phyloP scores from a whole-genome alignment of 2,329 filamentous ascomycete genomes.

The Neoascochyta sp. region DNA sequence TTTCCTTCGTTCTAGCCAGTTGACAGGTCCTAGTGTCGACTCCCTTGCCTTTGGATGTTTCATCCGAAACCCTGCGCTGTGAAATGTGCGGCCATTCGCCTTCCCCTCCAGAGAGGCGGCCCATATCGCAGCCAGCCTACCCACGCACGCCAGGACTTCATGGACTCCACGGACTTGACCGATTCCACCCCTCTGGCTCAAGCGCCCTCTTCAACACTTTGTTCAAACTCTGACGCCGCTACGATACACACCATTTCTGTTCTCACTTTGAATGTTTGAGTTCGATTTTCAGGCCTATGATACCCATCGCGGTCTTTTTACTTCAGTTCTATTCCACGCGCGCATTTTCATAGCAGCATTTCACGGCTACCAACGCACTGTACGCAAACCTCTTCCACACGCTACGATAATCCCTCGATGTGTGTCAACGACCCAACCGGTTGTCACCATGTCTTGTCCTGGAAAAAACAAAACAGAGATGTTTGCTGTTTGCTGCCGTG shows the following conservation, averaged over 20 bases:
- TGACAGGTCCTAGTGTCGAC: slow-evolving; percentile 28
- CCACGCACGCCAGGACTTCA: slow-evolving; percentile 14
- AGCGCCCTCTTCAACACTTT: slow-evolving; percentile 30
- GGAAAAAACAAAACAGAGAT: slow-evolving; percentile 1
- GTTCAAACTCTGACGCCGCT: slow-evolving; percentile 28
- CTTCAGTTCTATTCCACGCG: slow-evolving; percentile 1
- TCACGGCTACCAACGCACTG: slow-evolving; percentile 1
- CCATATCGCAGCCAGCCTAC: slow-evolving; percentile 15
- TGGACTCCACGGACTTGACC: too few species aligned
- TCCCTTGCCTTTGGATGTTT: slow-evolving; percentile 11
- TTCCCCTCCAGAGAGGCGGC: too few species aligned
- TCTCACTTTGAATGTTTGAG: slow-evolving; percentile 14
- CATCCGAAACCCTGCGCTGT: slow-evolving; percentile 3
- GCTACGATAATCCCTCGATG: slow-evolving; percentile 5
- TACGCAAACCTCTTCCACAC: slow-evolving; percentile 10
- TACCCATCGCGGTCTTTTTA: slow-evolving; percentile 21
- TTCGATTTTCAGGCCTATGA: slow-evolving; percentile 24
- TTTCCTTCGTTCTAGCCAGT: slow-evolving; percentile 13
- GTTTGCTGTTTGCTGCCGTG: slow-evolving; percentile 12
- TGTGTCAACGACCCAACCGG: slow-evolving; percentile 11
- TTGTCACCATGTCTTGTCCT: background rate
- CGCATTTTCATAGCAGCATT: background rate
- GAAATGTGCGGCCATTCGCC: slow-evolving; percentile 1
- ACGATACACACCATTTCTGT: slow-evolving; percentile 28
- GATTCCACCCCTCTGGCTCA: too few species aligned